Evolutionary conservation across 2,329 filamentous ascomycete species (phyloP).

Genomic region (Tolypocladium inflatum): DNA sequence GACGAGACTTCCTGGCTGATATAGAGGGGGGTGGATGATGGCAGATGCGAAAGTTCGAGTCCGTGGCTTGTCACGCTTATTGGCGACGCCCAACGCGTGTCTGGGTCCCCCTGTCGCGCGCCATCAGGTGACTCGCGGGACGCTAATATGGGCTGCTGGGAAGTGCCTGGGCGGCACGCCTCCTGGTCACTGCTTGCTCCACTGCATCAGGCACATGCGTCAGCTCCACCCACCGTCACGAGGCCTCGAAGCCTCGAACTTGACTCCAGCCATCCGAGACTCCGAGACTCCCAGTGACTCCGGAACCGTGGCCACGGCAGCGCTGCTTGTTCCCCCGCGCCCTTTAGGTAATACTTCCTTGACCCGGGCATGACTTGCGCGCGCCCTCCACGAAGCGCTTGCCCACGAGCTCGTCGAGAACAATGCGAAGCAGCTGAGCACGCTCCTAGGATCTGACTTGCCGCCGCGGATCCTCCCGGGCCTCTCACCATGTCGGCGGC

Average conservation of each 20-base stretch:
- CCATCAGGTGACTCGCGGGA: constrained; percentile 16
- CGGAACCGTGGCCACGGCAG: neutral
- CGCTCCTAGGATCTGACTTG: neutral
- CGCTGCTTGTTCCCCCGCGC: neutral
- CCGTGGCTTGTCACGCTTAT: neutral
- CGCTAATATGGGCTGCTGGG: neutral
- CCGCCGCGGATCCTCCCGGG: neutral
- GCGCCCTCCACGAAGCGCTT: neutral
- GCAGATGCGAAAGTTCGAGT: neutral
- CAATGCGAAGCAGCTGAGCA: neutral
- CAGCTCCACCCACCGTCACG: neutral
- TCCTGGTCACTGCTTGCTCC: neutral
- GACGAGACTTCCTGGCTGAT: neutral
- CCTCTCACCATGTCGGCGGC: constrained; percentile 5
- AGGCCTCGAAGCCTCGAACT: neutral
- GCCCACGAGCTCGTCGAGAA: neutral
- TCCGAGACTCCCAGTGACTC: neutral
- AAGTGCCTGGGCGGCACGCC: neutral
- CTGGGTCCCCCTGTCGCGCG: constrained; percentile 6
- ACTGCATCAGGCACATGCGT: neutral
- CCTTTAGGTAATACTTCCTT: neutral
- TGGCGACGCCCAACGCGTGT: neutral
- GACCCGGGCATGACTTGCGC: neutral
- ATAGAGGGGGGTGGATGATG: neutral
- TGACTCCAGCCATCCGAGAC: neutral